Base-by-base conservation (phyloP, 106 monocot species). In the Hemerocallis citrina region DNA sequence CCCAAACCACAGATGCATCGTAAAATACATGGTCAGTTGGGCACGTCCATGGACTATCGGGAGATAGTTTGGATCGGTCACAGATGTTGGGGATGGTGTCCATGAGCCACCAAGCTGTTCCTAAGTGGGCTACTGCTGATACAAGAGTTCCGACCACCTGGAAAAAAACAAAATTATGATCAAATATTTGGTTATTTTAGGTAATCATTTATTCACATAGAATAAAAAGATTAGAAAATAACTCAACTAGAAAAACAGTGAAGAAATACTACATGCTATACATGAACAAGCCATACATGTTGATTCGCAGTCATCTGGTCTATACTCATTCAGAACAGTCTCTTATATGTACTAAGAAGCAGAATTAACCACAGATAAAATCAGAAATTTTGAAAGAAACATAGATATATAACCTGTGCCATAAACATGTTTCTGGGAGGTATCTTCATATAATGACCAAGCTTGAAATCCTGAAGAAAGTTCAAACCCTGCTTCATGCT, bases 401-500 rank as follows among this genome's bases (percentile, higher is more conserved):
- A 48, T 23, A 25, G 29, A 6, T 4, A 6, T 7, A 13, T 39
- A 28, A 73, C 73, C 74, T 79, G 79, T 11, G 69, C 69, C 69
- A 79, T 68, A 59, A 74, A 79, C 79, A 79, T 79, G 4, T 58
- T 64, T 37, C 79, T 65, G 0, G 79, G 79, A 30, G 79, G 79
- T 23, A 79, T 74, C 68, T 79, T 79, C 79, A 74, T 79, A 39
- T 79, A 41, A n/a, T n/a, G n/a, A n/a, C n/a, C n/a, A n/a, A n/a
- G n/a, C n/a, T n/a, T n/a, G n/a, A n/a, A n/a, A n/a, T 80, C 79
- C 41, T 74, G 70, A 11, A 75, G 70, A 34, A 80, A 80, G 1
- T 22, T 43, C 41, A 80, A 30, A 1, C 74, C 79, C 52, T 70
- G 79, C 3, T 14, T 70, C 74, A 75, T 80, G 34, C 79, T 70